Conservation (phyloP, 495 filamentous ascomycete genomes). For the Filosporella fistucella region DNA sequence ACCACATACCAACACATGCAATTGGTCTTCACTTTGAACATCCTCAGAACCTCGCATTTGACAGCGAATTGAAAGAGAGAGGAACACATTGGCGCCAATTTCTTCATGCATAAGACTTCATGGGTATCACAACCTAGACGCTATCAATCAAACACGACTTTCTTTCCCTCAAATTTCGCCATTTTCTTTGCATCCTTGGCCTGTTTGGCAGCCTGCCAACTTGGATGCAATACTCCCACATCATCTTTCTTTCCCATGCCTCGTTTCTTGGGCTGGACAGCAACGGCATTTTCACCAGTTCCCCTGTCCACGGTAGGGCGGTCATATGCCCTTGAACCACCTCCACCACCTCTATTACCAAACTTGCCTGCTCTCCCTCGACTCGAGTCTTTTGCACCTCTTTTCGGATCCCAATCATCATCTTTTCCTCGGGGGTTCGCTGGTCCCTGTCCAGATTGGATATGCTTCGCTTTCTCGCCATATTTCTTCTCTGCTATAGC, state of each 20-base stretch:
- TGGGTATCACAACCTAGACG: conserved; percentile 4
- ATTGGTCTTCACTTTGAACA: too few relatives aligned
- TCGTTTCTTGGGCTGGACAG: conserved; percentile 12
- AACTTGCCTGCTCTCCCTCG: conserved; percentile 1
- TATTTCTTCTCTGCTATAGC: conserved; percentile 92
- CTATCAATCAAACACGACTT: conserved; percentile 78
- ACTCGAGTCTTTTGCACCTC: conserved; percentile 31
- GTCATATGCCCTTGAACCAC: too few relatives aligned
- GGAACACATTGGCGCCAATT: too few relatives aligned
- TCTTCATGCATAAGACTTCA: too few relatives aligned
- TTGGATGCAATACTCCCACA: conserved; percentile 73
- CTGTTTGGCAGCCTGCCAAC: conserved; percentile 86
- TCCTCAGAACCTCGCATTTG: too few relatives aligned
- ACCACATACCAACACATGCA: too few relatives aligned
- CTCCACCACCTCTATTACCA: conserved; percentile 12
- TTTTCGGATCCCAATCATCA: conserved; percentile 28
- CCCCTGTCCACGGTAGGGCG: neutral
- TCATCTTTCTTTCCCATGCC: conserved; percentile 47
- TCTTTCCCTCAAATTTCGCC: conserved; percentile 76
- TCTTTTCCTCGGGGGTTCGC: conserved; percentile 24
- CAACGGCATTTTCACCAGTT: conserved; percentile 21
- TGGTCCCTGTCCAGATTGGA: conserved; percentile 30
- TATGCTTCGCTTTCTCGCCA: conserved; percentile 69
- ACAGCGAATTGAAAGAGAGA: too few relatives aligned
- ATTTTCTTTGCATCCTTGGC: conserved; percentile 67